Percentiles rank a stretch among this genome's conserved stretches.
Conservation (phyloP, 116 monocot species). For the Zostera marina region DNA sequence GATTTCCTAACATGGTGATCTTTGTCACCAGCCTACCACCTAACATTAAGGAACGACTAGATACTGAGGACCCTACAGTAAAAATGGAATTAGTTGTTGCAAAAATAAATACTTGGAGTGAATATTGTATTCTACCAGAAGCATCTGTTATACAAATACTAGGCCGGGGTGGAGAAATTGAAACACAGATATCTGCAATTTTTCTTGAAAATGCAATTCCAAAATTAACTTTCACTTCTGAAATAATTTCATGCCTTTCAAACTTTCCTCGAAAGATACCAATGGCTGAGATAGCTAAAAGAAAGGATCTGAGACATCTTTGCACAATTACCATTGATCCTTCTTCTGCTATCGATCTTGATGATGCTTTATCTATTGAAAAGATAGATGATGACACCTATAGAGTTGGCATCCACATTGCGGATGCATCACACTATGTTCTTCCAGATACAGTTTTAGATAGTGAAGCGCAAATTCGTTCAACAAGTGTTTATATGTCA, state of each 20-base stretch:
- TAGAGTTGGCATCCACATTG: conserved; percentile 72
- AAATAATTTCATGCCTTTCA: conserved; percentile 49
- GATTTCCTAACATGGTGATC: conserved; percentile 61
- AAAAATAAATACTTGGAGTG: conserved; percentile 53
- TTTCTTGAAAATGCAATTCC: conserved; percentile 70
- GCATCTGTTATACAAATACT: conserved; percentile 36
- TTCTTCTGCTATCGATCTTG: conserved; percentile 66
- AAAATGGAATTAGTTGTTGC: conserved; percentile 66
- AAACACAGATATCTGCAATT: conserved; percentile 75
- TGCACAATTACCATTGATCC: conserved; percentile 90
- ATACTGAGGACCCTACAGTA: conserved; percentile 28
- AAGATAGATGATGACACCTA: conserved; percentile 28
- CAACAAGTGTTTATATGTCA: conserved; percentile 73
- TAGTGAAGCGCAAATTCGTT: conserved; percentile 56
- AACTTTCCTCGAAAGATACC: conserved; percentile 47
- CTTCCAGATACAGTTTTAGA: conserved; percentile 63
- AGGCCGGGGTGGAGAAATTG: conserved; percentile 60
- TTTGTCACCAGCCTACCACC: conserved; percentile 29
- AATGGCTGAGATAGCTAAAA: conserved; percentile 29
- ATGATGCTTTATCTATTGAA: conserved; percentile 93
- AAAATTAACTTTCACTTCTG: conserved; percentile 32
- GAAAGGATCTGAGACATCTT: conserved; percentile 61
- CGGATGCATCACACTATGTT: conserved; percentile 86
- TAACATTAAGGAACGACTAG: conserved; percentile 28
- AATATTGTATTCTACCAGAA: conserved; percentile 36